phyloP scores from a whole-genome alignment of 805 yeast genomes.

The Lipomyces sp. region DNA sequence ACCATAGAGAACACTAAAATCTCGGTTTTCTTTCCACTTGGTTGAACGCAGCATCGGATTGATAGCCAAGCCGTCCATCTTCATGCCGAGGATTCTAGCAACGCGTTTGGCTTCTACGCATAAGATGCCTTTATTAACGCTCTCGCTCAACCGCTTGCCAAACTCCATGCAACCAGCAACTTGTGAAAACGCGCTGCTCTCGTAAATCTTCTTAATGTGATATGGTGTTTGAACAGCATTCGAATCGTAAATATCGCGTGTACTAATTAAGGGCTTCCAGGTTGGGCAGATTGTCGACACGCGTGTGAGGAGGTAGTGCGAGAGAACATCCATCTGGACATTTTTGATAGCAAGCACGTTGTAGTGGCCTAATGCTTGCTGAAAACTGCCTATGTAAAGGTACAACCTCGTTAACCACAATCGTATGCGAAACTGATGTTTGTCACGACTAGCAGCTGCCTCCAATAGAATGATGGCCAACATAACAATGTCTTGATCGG shows the following conservation, averaged over 20 bases:
- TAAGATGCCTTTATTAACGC: slow-evolving; percentile 53
- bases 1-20: slow-evolving; percentile 59
- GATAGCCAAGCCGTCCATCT: slow-evolving; percentile 38
- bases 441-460: slow-evolving; percentile 58
- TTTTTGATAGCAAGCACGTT: slow-evolving; percentile 65
- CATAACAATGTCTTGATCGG: slow-evolving; percentile 39
- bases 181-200: slow-evolving; percentile 66
- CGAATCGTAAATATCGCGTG: slow-evolving; percentile 55
- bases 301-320: slow-evolving; percentile 56
- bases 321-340: slow-evolving; percentile 73
- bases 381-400: slow-evolving; percentile 58
- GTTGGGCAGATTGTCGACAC: slow-evolving; percentile 53
- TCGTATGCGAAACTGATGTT: slow-evolving; percentile 72
- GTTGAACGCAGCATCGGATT: slow-evolving; percentile 19
- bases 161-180: slow-evolving; percentile 69
- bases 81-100: slow-evolving; percentile 43
- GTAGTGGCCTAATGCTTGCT: slow-evolving; percentile 59
- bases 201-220: slow-evolving; percentile 59
- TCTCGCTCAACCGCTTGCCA: slow-evolving; percentile 55
- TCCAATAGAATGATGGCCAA: slow-evolving; percentile 63
- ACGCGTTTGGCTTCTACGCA: slow-evolving; percentile 43
- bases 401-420: slow-evolving; percentile 74
- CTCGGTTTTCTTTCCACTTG: slow-evolving; percentile 60
- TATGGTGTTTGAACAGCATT: slow-evolving; percentile 55
- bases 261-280: slow-evolving; percentile 47